A percentile compares a stretch with the other conserved stretches of the same genome.
These are phyloP conservation scores for Ustilaginoidea virens DNA, from an alignment of 2,329 filamentous ascomycete species.

Conservation along the genomic window DNA sequence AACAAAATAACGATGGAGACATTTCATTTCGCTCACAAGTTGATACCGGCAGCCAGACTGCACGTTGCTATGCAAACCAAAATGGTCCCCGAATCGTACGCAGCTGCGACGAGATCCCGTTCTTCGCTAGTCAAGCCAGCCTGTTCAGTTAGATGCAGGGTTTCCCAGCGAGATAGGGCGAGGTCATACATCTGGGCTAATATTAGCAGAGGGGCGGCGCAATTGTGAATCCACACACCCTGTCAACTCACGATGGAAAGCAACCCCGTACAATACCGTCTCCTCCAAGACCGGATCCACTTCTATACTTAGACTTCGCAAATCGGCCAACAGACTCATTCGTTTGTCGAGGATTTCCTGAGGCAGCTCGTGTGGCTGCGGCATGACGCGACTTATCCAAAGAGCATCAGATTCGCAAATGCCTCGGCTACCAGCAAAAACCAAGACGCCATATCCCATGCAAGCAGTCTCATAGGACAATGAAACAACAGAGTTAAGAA, in stretches of 20 bases:
- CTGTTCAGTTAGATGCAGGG: constrained; percentile 17
- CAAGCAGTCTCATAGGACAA: constrained; percentile 52
- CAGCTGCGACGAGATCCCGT: constrained; percentile 52
- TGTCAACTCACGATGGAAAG: constrained; percentile 50
- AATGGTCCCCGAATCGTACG: constrained; percentile 52
- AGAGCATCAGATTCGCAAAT: constrained; percentile 54
- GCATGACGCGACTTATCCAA: constrained; percentile 52
- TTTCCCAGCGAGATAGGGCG: background rate
- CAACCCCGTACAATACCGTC: constrained; percentile 51
- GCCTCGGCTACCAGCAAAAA: constrained; percentile 57
- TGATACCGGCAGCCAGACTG: constrained; percentile 71
- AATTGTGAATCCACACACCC: background rate
- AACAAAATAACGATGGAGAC: no score
- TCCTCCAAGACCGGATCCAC: constrained; percentile 50
- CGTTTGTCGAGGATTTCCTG: constrained; percentile 38
- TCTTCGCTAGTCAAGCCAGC: constrained; percentile 62
- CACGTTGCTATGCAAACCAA: constrained; percentile 65
- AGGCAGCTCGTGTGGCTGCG: constrained; percentile 29
- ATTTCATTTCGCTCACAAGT: constrained; percentile 36
- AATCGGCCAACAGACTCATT: constrained; percentile 46
- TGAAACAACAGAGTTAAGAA: constrained; percentile 55
- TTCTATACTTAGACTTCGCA: constrained; percentile 50
- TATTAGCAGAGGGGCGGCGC: background rate
- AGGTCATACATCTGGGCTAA: constrained; percentile 20
- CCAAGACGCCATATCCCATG: constrained; percentile 54